Conservation (phyloP, 202 grass and related monocot genomes). For the Brachypodium distachyon region DNA sequence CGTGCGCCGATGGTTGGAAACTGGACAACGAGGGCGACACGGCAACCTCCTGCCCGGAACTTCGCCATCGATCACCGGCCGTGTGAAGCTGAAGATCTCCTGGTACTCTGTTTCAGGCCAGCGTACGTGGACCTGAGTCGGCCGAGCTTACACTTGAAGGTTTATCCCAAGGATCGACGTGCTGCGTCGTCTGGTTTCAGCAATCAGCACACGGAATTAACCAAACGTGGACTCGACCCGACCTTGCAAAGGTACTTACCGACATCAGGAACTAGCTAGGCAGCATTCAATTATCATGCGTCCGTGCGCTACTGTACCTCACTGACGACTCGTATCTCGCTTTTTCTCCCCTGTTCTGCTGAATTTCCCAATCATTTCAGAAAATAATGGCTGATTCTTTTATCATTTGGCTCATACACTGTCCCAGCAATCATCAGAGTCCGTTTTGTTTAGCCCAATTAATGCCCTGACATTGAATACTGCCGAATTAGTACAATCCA, state of each 20-base stretch:
- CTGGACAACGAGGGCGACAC: slow-evolving; percentile 5
- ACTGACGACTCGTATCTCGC: background rate
- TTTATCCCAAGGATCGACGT: too few relatives aligned
- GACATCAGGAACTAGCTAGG: background rate
- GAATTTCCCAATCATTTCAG: background rate
- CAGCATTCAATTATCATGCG: background rate
- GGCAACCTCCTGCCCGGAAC: slow-evolving; percentile 8
- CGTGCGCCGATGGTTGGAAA: background rate
- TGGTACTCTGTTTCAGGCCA: background rate
- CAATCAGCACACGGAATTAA: background rate
- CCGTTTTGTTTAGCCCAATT: background rate
- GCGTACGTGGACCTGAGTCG: too few relatives aligned
- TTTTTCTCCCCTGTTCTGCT: background rate
- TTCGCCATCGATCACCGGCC: background rate
- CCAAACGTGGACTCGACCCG: background rate
- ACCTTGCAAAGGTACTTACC: background rate
- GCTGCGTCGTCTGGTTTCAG: too few relatives aligned
- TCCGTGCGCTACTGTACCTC: background rate
- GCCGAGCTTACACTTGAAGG: too few relatives aligned
- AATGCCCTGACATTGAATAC: background rate
- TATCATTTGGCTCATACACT: background rate
- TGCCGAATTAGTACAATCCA: background rate
- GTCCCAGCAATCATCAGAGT: background rate
- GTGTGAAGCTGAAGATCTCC: background rate
- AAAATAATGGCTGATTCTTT: slow-evolving; percentile 14